phyloP scores from a whole-genome alignment of 768 basidiomycete species.

The Leccinum subtestaceum region DNA sequence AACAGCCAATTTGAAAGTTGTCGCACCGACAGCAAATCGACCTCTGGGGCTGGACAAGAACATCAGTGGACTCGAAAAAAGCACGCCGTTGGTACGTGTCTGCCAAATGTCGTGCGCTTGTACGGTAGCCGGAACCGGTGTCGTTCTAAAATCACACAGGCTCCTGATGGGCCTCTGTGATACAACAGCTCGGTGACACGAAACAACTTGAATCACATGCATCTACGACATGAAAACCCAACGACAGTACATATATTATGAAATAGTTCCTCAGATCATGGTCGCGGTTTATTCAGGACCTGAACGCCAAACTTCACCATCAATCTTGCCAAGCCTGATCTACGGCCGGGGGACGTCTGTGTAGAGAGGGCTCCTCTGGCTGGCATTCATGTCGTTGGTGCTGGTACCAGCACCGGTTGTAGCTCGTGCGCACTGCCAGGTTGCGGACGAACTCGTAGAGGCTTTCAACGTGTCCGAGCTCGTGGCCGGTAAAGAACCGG shows the following conservation, averaged over 20 bases:
- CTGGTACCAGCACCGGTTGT: not conserved
- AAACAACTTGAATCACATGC: not conserved
- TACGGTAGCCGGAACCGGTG: not conserved
- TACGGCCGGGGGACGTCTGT: not conserved
- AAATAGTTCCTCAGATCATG: not conserved
- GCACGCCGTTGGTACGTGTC: not conserved
- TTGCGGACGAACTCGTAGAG: not conserved
- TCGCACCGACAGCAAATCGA: constrained; percentile 57
- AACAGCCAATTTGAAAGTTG: constrained; percentile 51
- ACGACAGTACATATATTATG: not conserved
- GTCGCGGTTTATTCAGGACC: not conserved
- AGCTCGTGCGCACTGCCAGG: not conserved
- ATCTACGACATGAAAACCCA: not conserved
- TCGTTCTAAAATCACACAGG: not conserved
- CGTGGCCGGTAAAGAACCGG: constrained; percentile 20
- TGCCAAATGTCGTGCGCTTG: not conserved
- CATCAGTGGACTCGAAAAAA: constrained; percentile 30
- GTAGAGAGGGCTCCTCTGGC: constrained; percentile 6
- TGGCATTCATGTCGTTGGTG: not conserved
- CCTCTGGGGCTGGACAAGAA: constrained; percentile 44
- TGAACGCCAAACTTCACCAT: not conserved
- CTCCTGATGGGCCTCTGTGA: no score
- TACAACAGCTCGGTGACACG: no score
- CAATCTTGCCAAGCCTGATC: not conserved
- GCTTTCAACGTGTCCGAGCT: not conserved